Evolutionary conservation across 108 stramenopile genomes (phyloP).

Genomic region (Nitzschia inconspicua): DNA sequence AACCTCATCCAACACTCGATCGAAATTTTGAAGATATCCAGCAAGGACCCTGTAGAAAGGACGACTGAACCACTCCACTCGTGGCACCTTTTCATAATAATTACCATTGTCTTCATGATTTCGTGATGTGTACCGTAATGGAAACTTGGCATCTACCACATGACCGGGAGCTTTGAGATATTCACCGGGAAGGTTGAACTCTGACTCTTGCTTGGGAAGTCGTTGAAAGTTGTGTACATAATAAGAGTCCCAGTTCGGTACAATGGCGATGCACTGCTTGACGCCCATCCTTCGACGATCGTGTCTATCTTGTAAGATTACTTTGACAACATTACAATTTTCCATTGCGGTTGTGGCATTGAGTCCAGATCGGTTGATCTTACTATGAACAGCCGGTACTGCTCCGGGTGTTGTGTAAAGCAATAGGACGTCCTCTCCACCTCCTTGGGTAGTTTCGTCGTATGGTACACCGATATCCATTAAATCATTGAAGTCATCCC

Average conservation of each 20-base stretch:
- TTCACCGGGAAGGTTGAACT: too few species aligned
- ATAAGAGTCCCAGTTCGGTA: slow-evolving; percentile 75
- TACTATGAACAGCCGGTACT: slow-evolving; percentile 18
- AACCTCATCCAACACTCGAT: slow-evolving; percentile 30
- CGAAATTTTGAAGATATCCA: slow-evolving; percentile 51
- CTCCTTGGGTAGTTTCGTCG: slow-evolving; percentile 14
- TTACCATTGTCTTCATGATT: slow-evolving; percentile 44
- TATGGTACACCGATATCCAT: slow-evolving; percentile 28
- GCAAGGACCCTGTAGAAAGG: slow-evolving; percentile 39
- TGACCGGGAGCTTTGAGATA: background rate
- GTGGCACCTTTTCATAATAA: slow-evolving; percentile 26
- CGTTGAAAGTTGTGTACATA: slow-evolving; percentile 73
- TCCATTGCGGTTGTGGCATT: slow-evolving; percentile 42
- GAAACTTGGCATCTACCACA: slow-evolving; percentile 19
- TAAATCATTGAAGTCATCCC: slow-evolving; percentile 23
- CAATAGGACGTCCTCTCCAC: slow-evolving; percentile 18
- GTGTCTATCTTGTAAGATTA: slow-evolving; percentile 53
- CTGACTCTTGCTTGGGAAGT: slow-evolving; percentile 3
- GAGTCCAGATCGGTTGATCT: background rate
- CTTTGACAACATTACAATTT: slow-evolving; percentile 58
- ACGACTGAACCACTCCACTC: slow-evolving; percentile 10
- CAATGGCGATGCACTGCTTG: slow-evolving; percentile 56
- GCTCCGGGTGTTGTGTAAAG: slow-evolving; percentile 17
- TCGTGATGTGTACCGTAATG: slow-evolving; percentile 52
- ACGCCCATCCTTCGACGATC: slow-evolving; percentile 10